Percentiles rank a stretch among this genome's conserved stretches.
phyloP scores from a whole-genome alignment of 1,284 basidiomycete genomes.

The Boletus semigastroideus region DNA sequence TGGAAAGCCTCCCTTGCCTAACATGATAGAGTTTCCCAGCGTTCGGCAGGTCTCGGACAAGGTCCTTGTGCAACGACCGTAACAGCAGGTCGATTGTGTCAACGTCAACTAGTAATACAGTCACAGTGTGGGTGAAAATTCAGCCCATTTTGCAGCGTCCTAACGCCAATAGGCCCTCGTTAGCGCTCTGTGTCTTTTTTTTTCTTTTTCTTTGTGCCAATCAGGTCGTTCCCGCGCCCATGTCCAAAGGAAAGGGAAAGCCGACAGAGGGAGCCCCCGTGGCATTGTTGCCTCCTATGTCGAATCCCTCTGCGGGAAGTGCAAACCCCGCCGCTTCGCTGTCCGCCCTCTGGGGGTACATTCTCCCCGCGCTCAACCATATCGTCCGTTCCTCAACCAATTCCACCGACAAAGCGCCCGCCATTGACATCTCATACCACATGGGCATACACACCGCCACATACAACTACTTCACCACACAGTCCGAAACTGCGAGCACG shows the following conservation, averaged over 20 bases:
- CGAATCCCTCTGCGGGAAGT: constrained; percentile 59
- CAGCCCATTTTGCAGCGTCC: background rate
- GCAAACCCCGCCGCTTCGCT: constrained; percentile 72
- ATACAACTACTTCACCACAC: constrained; percentile 75
- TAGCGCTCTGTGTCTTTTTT: constrained; percentile 5
- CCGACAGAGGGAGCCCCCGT: constrained; percentile 13
- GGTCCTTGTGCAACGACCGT: constrained; percentile 6
- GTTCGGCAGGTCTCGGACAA: constrained; percentile 10
- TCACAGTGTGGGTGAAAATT: constrained; percentile 1
- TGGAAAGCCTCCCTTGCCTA: background rate
- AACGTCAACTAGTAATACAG: constrained; percentile 2
- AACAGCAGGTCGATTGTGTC: constrained; percentile 3
- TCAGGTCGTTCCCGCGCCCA: background rate
- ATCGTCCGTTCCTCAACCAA: constrained; percentile 69
- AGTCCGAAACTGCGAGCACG: constrained; percentile 46
- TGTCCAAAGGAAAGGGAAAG: constrained; percentile 35
- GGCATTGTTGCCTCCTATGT: constrained; percentile 39
- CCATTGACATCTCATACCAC: constrained; percentile 69
- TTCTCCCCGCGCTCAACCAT: constrained; percentile 71
- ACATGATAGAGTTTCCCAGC: constrained; percentile 11
- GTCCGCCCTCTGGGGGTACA: constrained; percentile 68
- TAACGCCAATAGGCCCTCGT: constrained; percentile 5
- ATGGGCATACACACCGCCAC: constrained; percentile 75
- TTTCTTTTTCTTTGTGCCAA: background rate
- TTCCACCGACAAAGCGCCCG: constrained; percentile 55